Base-by-base conservation (phyloP, 345 rosid species). In the Toxicodendron radicans region DNA sequence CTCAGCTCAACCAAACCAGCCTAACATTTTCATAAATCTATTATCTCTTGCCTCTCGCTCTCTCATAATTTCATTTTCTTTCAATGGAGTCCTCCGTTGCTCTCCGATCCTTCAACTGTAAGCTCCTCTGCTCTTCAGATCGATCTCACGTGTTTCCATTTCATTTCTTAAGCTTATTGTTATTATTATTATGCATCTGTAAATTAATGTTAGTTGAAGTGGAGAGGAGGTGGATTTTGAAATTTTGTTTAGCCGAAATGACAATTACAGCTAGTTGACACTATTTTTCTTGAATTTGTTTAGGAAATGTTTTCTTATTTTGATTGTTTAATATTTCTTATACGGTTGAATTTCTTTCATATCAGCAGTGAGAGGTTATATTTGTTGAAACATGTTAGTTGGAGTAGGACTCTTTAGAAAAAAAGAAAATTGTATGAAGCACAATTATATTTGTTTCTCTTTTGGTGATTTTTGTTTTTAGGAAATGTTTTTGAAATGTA, bases 41-140 rank as follows among this genome's bases (percentile, higher is more conserved):
- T 4, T 33, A 16, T 35, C 68, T 53, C 64, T 18, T 30, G 27
- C 14, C n/a, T 57, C 45, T 8, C 8, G 5, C 8, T 27, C 14
- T 71, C 0, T 8, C 23, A 58, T 56, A 9, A 60, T 43, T 13
- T 53, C 70, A 35, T 17, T 0, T 24, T 71, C 75, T 64, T 70
- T 56, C 91, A 45, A 92, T 95, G 99, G 99, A 84, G 71, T 88
- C 93, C 73, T 85, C 89, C 43, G 77, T 89, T 46, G 80, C 82
- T 77, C 85, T 91, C 70, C 93, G 90, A 77, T 91, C 93, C 64
- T 80, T 88, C 70, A 86, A 75, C 73, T 81, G 99, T 95, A 78
- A 76, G 64, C 64, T 70, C 72, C 71, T 70, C 75, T 56, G 63
- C 27, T 66, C 56, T 20, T 75, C 35, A 38, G 9, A 62, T 68